Evolutionary conservation across 345 rosid genomes (phyloP), one percentile per base, ranked within the genome.

Genomic region (Excoecaria agallocha): DNA sequence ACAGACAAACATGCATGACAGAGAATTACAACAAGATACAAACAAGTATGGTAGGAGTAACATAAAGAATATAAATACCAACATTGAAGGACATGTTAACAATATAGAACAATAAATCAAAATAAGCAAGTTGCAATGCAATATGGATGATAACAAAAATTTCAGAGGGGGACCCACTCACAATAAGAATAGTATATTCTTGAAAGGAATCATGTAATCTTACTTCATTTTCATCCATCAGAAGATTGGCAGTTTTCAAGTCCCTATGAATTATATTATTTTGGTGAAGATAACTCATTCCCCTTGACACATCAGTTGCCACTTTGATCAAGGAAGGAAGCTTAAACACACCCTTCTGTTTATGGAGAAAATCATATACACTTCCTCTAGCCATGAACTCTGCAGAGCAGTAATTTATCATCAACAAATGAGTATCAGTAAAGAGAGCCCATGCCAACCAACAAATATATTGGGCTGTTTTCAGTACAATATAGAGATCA

Each of bases 211-310:
- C 69, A 25, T 2, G 38, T 1, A 59, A 51, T 78, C 89, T 88
- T 89, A 93, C 99, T 57, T 89, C 98, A 80, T 95, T 90, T 83
- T 95, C 99, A 80, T 95, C 99, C 98, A 93, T 95, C 63, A 93
- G 88, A 82, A 95, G 98, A 87, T 95, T 95, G 71, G 97, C 98
- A 81, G 97, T 89, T 82, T 95, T 93, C 72, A 95, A 84, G 88
- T 95, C 98, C 85, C 98, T 84, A 80, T 95, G 99, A 71, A 93
- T 89, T 64, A 95, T 95, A 77, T 91, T 93, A 81, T 95, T 95
- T 82, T 90, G 97, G 85, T 93, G 99, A 78, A 95, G 85, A 85
- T 90, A 95, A 77, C 86, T 87, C 99, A 95, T 95, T 82, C 99
- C 99, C 87, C 90, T 93, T 37, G 99, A 86, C 39, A 95, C 88